phyloP scores from a whole-genome alignment of 164 flowering plant species.

The Cinnamomum micranthum region DNA sequence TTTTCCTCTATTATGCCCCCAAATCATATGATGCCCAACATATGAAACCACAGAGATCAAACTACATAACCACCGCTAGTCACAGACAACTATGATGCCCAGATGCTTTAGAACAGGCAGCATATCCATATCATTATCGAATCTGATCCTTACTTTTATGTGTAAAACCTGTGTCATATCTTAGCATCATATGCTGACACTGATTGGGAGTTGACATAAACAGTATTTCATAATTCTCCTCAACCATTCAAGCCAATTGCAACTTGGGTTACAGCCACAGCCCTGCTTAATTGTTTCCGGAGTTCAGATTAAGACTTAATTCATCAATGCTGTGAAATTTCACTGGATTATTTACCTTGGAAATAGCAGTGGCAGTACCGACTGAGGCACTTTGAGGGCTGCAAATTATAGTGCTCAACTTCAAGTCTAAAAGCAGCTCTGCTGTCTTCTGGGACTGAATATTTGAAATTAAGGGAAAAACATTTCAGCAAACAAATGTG shows the following conservation, averaged over 20 bases:
- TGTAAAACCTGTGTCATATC: too few relatives aligned
- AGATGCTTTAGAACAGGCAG: too few relatives aligned
- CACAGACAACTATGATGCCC: too few relatives aligned
- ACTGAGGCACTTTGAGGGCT: conserved; percentile 49
- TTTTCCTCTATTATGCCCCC: too few relatives aligned
- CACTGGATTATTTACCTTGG: conserved; percentile 40
- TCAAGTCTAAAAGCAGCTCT: conserved; percentile 85
- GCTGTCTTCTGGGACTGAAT: conserved; percentile 88
- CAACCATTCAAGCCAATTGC: not conserved
- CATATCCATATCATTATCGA: too few relatives aligned
- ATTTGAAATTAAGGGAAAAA: conserved; percentile 7
- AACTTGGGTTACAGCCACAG: not conserved
- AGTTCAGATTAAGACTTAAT: not conserved
- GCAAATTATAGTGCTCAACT: conserved; percentile 57
- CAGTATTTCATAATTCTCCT: not conserved
- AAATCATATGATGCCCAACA: too few relatives aligned
- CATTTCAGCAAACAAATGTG: conserved; percentile 6
- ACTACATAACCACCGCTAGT: too few relatives aligned
- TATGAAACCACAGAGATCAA: too few relatives aligned
- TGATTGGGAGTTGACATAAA: too few relatives aligned
- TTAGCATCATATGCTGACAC: too few relatives aligned
- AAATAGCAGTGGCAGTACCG: conserved; percentile 64
- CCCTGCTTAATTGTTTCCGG: too few relatives aligned
- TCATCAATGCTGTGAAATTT: not conserved
- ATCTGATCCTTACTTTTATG: too few relatives aligned